A percentile compares a stretch with the other conserved stretches of the same genome.
Evolutionary conservation across 2,329 filamentous ascomycete species (phyloP).

Genomic region (Bipolaris zeicola): DNA sequence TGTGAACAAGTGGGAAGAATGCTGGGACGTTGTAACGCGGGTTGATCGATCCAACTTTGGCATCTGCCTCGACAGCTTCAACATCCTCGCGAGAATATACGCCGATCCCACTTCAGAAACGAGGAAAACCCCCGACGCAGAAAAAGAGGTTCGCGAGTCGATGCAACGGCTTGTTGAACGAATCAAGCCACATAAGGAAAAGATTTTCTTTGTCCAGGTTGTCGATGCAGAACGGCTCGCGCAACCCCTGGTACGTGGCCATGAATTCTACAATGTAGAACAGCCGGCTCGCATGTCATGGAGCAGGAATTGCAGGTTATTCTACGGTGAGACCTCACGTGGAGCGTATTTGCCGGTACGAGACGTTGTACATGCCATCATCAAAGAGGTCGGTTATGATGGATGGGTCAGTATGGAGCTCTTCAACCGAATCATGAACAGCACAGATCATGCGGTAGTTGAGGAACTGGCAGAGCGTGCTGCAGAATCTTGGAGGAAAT

Average conservation of each 20-base stretch:
- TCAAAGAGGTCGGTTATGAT: slow-evolving; percentile 67
- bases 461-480: slow-evolving; percentile 61
- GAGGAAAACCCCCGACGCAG: slow-evolving; percentile 61
- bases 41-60: slow-evolving; percentile 76
- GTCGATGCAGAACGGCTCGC: slow-evolving; percentile 72
- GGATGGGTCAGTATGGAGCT: slow-evolving; percentile 76
- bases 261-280: slow-evolving; percentile 62
- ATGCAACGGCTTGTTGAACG: slow-evolving; percentile 60
- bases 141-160: slow-evolving; percentile 60
- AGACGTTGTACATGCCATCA: slow-evolving; percentile 65
- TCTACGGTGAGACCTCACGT: slow-evolving; percentile 65
- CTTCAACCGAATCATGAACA: slow-evolving; percentile 66
- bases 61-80: slow-evolving; percentile 78
- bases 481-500: slow-evolving; percentile 57
- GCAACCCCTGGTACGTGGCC: slow-evolving; percentile 61
- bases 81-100: slow-evolving; percentile 73
- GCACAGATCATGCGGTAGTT: slow-evolving; percentile 59
- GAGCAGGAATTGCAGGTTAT: slow-evolving; percentile 75
- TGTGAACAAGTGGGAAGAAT: slow-evolving; percentile 72
- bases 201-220: slow-evolving; percentile 77
- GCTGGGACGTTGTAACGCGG: slow-evolving; percentile 69
- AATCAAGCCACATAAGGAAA: slow-evolving; percentile 61
- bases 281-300: slow-evolving; percentile 75
- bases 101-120: slow-evolving; percentile 66
- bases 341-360: slow-evolving; percentile 72